A percentile compares a stretch with the other conserved stretches of the same genome.
phyloP scores from a whole-genome alignment of 2,329 filamentous ascomycete genomes.

The Cryphonectria parasitica region DNA sequence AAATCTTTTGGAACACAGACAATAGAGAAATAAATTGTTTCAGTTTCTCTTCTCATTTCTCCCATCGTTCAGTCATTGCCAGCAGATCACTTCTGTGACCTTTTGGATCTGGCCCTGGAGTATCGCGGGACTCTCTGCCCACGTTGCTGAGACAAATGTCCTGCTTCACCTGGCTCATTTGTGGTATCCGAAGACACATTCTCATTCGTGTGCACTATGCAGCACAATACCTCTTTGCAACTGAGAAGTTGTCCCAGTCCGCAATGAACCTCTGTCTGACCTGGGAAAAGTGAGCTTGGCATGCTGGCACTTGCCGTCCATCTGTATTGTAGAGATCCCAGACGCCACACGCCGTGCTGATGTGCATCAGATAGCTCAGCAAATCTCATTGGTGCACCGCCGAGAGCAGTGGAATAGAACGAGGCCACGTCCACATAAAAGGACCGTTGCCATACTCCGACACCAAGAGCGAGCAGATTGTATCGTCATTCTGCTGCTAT shows the following conservation, averaged over 20 bases:
- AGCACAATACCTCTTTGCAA: neutral
- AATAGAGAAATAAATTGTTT: neutral
- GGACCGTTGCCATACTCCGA: neutral
- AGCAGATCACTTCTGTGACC: neutral
- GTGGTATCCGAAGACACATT: no score
- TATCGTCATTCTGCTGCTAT: neutral
- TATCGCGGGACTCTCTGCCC: neutral
- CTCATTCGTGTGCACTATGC: no score
- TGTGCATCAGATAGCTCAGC: neutral
- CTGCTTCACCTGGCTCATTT: no score
- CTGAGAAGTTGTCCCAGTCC: neutral
- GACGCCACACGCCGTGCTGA: neutral
- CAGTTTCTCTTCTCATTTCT: neutral
- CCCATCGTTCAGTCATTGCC: neutral
- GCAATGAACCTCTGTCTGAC: neutral
- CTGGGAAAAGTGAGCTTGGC: neutral
- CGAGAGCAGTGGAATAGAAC: neutral
- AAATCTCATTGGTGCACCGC: neutral
- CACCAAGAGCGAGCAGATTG: neutral
- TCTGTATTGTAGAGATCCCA: neutral
- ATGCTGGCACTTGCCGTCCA: neutral
- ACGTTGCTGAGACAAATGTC: neutral
- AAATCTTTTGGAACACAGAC: neutral
- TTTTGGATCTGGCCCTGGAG: neutral
- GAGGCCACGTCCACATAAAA: neutral